These are phyloP conservation scores for Bassia scoparia DNA, from an alignment of 148 eudicot genomes.

Conservation along the genomic window DNA sequence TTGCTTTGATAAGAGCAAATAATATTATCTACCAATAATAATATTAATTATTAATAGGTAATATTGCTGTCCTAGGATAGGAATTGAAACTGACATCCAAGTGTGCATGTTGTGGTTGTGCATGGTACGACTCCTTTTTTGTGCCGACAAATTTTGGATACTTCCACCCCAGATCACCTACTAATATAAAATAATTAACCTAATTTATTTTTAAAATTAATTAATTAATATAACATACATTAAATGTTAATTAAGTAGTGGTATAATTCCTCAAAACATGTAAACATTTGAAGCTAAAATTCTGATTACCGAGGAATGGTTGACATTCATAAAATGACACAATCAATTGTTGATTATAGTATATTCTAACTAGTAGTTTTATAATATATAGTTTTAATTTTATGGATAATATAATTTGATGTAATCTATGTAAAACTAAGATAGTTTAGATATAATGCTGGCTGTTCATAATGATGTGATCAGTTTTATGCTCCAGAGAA, in stretches of 20 bases:
- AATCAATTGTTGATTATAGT: not conserved
- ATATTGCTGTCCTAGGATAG: conserved; percentile 8
- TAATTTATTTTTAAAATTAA: not conserved
- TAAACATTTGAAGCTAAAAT: conserved; percentile 29
- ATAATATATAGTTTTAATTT: not conserved
- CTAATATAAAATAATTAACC: not conserved
- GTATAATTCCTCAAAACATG: conserved; percentile 35
- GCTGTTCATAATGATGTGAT: conserved; percentile 21
- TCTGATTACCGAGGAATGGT: conserved; percentile 32
- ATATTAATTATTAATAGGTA: no score
- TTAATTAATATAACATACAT: no score
- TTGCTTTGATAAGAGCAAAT: no score
- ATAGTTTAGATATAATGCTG: conserved; percentile 24
- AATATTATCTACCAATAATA: not conserved
- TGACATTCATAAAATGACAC: conserved; percentile 31
- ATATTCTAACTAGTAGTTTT: not conserved
- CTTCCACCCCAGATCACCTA: conserved; percentile 25
- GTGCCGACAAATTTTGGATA: conserved; percentile 32
- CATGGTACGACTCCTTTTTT: conserved; percentile 21
- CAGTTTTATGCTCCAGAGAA: conserved; percentile 28
- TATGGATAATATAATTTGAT: no score
- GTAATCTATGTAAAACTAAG: not conserved
- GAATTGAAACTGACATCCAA: conserved; percentile 31
- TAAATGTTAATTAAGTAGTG: not conserved
- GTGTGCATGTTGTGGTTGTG: conserved; percentile 22